These are phyloP conservation scores for Linnemannia schmuckeri DNA, from an alignment of 192 early-diverging fungal genomes.

Conservation along the genomic window DNA sequence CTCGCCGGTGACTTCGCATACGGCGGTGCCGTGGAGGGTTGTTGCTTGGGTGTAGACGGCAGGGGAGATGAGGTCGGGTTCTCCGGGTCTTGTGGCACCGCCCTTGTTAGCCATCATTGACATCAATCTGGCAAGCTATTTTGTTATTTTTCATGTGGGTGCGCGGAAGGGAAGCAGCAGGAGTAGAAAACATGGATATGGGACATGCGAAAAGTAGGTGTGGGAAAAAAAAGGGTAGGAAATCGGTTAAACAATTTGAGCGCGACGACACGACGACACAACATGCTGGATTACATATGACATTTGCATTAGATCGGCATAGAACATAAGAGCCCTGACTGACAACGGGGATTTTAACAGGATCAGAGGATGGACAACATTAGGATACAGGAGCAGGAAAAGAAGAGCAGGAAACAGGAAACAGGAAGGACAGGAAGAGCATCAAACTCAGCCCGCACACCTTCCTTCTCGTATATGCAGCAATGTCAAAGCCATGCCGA, in stretches of 20 bases:
- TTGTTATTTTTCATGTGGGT: not conserved
- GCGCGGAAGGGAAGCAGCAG: not conserved
- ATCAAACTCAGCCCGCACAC: not conserved
- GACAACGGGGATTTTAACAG: not conserved
- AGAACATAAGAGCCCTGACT: not conserved
- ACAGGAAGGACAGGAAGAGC: not conserved
- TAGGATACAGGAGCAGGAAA: not conserved
- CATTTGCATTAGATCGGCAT: not conserved
- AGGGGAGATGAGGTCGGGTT: slow-evolving; percentile 31
- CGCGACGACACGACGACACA: not conserved
- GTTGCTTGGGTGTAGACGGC: slow-evolving; percentile 39
- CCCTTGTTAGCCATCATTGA: slow-evolving; percentile 57
- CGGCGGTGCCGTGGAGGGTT: slow-evolving; percentile 11
- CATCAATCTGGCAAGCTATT: slow-evolving; percentile 40
- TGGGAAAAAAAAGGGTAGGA: not conserved
- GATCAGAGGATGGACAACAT: too few relatives aligned
- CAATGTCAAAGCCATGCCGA: not conserved
- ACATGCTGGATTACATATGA: not conserved
- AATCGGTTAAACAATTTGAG: slow-evolving; percentile 6
- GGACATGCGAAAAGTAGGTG: not conserved
- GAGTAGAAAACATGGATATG: too few relatives aligned
- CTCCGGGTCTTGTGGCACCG: slow-evolving; percentile 34
- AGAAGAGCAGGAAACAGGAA: not conserved
- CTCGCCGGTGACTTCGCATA: slow-evolving; percentile 28
- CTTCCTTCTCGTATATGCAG: not conserved